Evolutionary conservation across 2,329 filamentous ascomycete species (phyloP).

Genomic region (Xylariaceae sp.): DNA sequence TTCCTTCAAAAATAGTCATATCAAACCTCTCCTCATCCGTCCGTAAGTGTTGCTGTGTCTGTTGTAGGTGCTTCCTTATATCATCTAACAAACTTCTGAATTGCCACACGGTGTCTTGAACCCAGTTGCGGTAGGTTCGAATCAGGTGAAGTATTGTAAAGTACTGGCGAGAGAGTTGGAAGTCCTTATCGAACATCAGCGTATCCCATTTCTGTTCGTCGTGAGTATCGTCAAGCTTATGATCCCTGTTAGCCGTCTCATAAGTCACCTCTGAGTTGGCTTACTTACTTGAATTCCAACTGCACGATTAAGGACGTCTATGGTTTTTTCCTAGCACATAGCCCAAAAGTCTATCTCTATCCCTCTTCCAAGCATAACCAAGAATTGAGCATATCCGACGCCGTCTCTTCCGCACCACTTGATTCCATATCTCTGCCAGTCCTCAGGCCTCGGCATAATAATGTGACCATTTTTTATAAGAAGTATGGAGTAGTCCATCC

Average conservation of each 20-base stretch:
- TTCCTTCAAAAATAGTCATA: neutral
- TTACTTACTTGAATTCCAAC: too few relatives aligned
- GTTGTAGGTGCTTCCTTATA: slow-evolving; percentile 3
- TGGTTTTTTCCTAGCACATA: too few relatives aligned
- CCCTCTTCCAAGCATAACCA: too few relatives aligned
- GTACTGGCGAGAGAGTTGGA: slow-evolving; percentile 17
- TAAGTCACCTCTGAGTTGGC: neutral
- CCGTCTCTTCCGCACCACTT: too few relatives aligned
- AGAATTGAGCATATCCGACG: too few relatives aligned
- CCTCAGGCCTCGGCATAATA: too few relatives aligned
- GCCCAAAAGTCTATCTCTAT: too few relatives aligned
- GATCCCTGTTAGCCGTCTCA: neutral
- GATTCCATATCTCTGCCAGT: too few relatives aligned
- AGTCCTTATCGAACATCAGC: slow-evolving; percentile 17
- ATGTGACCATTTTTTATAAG: too few relatives aligned
- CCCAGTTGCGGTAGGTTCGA: slow-evolving; percentile 16
- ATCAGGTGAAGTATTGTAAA: slow-evolving; percentile 16
- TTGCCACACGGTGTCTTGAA: slow-evolving; percentile 8
- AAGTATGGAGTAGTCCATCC: too few relatives aligned
- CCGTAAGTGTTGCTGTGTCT: too few relatives aligned
- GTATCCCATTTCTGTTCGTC: slow-evolving; percentile 12
- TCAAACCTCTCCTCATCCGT: slow-evolving; percentile 7
- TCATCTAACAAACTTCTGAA: slow-evolving; percentile 3
- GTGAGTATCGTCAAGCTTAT: slow-evolving; percentile 5
- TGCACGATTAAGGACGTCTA: too few relatives aligned